Base-by-base conservation (phyloP, 768 basidiomycete genomes). In the Hirschioporus abietinus region DNA sequence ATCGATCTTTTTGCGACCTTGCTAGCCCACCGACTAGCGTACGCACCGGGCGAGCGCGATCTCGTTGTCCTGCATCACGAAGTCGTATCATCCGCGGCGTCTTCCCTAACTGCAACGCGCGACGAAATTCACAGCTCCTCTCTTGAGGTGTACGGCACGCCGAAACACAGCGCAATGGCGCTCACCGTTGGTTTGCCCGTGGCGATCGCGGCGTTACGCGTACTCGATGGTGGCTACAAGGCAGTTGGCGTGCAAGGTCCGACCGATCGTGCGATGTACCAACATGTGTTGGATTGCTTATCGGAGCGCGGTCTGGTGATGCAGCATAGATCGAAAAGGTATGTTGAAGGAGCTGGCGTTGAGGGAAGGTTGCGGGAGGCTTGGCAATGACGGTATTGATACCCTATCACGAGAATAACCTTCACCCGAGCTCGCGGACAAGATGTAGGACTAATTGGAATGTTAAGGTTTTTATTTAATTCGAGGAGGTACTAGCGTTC, bases 21-120 rank as follows among this genome's bases (percentile, higher is more conserved):
- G 7, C 84, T 97, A 18, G 82, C 90, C 0, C 82, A 88, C 71
- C 88, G 86, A 68, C 84, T 96, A 35, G 80, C 81, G 12, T 97
- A 96, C 74, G 73, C 68, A 0, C 83, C 85, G 0, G 77, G 80
- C 52, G 96, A 98, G 75, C 85, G 88, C 20, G 96, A 98, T 74
- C 86, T 94, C 78, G 94, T 95, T 68, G 83, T 96, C 30, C 86
- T 97, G 18, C 81, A 88, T 64, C 95, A 98, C 76, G 89, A 95
- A 75, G 82, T 97, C 70, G 84, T 91, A 63, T 83, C 88, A 0
- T 15, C 71, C 67, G 57, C 77, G 52, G 65, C 35, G 1, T 66
- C 66, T 15, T 67, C 64, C 66, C 42, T 68, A 23, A 30, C 52
- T 10, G 35, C 64, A 6, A 65, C 36, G 7, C 66, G 75, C 42